Evolutionary conservation across 805 yeast species (phyloP), one percentile per base, ranked within the genome.

Genomic region (Monosporozyma unispora): DNA sequence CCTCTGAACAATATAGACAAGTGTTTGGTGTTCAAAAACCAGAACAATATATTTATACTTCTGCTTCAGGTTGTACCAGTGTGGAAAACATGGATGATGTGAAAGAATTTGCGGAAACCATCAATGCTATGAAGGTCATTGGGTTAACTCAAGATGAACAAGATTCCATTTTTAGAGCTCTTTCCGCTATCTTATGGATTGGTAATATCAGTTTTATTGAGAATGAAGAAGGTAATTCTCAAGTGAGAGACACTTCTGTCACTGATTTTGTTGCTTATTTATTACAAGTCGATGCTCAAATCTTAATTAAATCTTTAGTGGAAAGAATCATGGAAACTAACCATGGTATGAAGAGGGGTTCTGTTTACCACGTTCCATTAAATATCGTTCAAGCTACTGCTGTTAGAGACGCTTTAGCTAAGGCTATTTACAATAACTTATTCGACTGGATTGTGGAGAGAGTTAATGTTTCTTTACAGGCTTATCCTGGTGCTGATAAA

Each of bases 361-460:
- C 96, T 12, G 81, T 91, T 7, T 93, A 91, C 63, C 96, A 93
- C 64, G 93, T 88, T 41, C 98, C 99, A 1, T 75, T 93, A 57
- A 93, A 93, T 62, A 75, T 78, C 33, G 89, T 85, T 1, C 99
- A 93, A 69, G 98, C 99, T 0, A 83, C 83, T 2, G 96, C 99
- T 0, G 96, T 89, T 11, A 80, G 90, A 58, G 98, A 93, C 68
- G 96, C 97, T 4, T 72, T 93, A 46, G 96, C 98, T 4, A 93
- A 90, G 69, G 97, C 96, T 2, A 76, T 93, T 45, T 93, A 93
- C 72, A 88, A 81, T 65, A 90, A 90, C 60, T 71, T 93, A 50
- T 93, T 93, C 61, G 98, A 93, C 53, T 90, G 98, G 97, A 89
- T 93, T 61, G 98, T 93, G 16, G 86, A 75, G 48, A 80, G 98